These are phyloP conservation scores for Pneumocystis oryctolagi DNA, from an alignment of 1,139 yeast species.

Conservation along the genomic window DNA sequence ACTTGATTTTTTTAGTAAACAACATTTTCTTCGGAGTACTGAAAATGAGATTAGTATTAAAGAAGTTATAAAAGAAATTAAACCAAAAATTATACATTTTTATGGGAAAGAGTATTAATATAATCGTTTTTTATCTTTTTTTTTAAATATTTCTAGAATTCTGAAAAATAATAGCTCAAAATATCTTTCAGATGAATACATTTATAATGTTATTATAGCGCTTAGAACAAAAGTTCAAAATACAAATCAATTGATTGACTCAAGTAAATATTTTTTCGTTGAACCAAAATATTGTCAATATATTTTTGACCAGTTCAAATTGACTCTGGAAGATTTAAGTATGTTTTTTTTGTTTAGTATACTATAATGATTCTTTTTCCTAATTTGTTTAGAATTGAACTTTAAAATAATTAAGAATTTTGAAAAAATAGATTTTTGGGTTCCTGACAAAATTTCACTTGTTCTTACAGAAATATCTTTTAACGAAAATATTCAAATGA, in stretches of 20 bases:
- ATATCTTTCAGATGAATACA: slow-evolving; percentile 2
- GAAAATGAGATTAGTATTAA: slow-evolving; percentile 2
- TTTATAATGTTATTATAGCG: slow-evolving; percentile 5
- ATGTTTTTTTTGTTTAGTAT: not conserved
- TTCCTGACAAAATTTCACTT: not conserved
- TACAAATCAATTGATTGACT: not conserved
- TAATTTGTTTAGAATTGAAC: not conserved
- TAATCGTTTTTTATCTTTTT: not conserved
- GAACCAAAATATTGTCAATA: not conserved
- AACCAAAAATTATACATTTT: not conserved
- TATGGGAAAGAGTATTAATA: not conserved
- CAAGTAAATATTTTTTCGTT: not conserved
- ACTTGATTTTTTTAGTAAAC: slow-evolving; percentile 48
- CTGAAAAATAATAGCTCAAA: not conserved
- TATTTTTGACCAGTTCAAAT: not conserved
- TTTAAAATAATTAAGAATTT: not conserved
- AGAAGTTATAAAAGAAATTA: slow-evolving; percentile 2
- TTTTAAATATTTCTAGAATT: not conserved
- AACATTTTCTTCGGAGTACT: slow-evolving; percentile 8
- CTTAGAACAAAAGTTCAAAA: slow-evolving; percentile 4
- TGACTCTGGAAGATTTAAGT: not conserved
- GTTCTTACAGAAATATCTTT: not conserved
- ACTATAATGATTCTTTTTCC: not conserved
- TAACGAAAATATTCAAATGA: not conserved
- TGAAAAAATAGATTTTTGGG: not conserved